Base-by-base conservation (phyloP, 2,329 filamentous ascomycete species). In the Sporothrix schenckii region DNA sequence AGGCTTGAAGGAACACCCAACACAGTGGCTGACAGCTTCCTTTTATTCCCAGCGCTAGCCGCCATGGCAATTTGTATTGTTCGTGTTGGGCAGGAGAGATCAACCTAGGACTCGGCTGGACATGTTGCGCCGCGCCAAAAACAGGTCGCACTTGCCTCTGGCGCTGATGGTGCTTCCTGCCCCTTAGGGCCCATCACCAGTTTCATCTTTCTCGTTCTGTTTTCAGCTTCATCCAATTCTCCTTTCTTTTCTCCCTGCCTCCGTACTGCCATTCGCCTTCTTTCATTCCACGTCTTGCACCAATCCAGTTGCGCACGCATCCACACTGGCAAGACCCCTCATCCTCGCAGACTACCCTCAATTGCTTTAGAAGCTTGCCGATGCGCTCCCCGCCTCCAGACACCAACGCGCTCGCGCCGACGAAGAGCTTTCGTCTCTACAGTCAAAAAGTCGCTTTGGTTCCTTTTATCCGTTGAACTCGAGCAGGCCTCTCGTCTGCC, bases 1-100 rank as follows among this genome's bases (percentile, higher is more conserved):
- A 53, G 53, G 53, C 11, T 44, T 13, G 21, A 44, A 21, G 66
- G n/a, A 49, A 44, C 27, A 41, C 10, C 53, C 53, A 24, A 19
- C 24, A 39, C 41, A 10, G 67, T 63, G 49, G 68, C 56, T 69
- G 56, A 65, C 68, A 65, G 68, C 68, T 69, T 63, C 56, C 67
- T 65, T 56, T 47, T 34, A 47, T 58, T 41, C 30, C 27, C 16
- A 58, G 54, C 54, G 30, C 54, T 39, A 58, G 30, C 13, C 19
- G 6, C 54, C 56, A 41, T 24, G 53, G 21, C 44, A 24, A 24
- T 24, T 24, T 24, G 2, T n/a, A 56, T 13, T 24, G 54, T 41
- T 16, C 47, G 24, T 65, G 47, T 49, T 50, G 61, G 24, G 61
- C 44, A 65, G 41, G 41, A 47, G 44, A 41, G 34, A 30, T 41